phyloP scores from a whole-genome alignment of 805 yeast species.

The Pichia nakasei region DNA sequence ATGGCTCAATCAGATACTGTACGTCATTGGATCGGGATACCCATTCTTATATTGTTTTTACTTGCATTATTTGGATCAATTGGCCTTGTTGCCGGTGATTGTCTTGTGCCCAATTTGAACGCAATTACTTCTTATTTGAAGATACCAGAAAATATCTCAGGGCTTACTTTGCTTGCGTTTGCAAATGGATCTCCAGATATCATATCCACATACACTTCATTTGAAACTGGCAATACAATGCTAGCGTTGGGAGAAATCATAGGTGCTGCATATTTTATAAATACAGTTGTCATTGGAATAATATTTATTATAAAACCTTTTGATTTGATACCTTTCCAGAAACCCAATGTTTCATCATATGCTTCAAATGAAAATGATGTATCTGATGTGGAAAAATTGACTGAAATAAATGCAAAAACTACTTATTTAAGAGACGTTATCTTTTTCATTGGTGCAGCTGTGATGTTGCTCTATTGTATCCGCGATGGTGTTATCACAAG shows the following conservation, averaged over 20 bases:
- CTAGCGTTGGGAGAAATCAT: constrained; percentile 85
- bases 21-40: constrained; percentile 16
- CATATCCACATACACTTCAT: constrained; percentile 73
- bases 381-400: constrained; percentile 3
- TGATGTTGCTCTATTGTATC: constrained; percentile 40
- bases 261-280: constrained; percentile 81
- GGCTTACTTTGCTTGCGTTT: constrained; percentile 79
- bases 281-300: constrained; percentile 71
- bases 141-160: constrained; percentile 76
- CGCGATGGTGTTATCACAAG: constrained; percentile 43
- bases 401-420: constrained; percentile 27
- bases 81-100: constrained; percentile 80
- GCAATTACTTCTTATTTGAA: constrained; percentile 54
- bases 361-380: neutral
- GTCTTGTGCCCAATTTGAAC: constrained; percentile 72
- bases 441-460: constrained; percentile 47
- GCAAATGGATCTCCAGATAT: constrained; percentile 95
- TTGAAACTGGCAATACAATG: constrained; percentile 56
- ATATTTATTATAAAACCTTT: constrained; percentile 67
- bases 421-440: constrained; percentile 54
- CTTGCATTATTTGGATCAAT: constrained; percentile 49
- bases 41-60: constrained; percentile 14
- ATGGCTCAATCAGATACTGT: constrained; percentile 8
- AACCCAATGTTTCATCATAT: neutral
- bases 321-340: constrained; percentile 29